phyloP scores from a whole-genome alignment of 805 yeast species.

The Candida ovalis region DNA sequence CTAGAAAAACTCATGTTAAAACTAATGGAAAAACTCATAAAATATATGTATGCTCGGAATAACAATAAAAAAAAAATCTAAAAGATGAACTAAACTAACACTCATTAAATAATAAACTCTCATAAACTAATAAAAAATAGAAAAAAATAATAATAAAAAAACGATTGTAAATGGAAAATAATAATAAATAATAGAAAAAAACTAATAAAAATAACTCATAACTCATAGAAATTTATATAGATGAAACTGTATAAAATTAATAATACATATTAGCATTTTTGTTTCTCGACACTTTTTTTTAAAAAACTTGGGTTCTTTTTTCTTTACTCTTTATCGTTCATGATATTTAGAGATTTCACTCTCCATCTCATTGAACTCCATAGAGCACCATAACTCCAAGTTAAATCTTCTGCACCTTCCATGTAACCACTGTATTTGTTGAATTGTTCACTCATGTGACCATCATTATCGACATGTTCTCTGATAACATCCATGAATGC shows the following conservation, averaged over 20 bases:
- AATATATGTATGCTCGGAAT: neutral
- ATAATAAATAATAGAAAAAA: too few species aligned
- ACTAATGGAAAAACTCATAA: neutral
- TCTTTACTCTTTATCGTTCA: conserved; percentile 13
- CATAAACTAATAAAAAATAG: neutral
- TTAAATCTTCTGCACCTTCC: conserved; percentile 83
- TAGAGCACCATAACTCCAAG: conserved; percentile 87
- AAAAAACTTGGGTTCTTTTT: neutral
- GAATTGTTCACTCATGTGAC: conserved; percentile 86
- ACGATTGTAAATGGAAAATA: neutral
- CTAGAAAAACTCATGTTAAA: neutral
- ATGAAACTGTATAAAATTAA: neutral
- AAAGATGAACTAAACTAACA: neutral
- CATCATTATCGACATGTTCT: conserved; percentile 59
- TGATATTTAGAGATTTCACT: conserved; percentile 33
- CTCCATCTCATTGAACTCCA: conserved; percentile 71
- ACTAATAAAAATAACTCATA: neutral
- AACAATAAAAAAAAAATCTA: neutral
- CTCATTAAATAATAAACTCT: neutral
- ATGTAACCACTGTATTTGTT: conserved; percentile 75
- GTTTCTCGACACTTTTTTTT: too few species aligned
- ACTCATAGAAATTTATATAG: neutral
- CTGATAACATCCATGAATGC: conserved; percentile 59
- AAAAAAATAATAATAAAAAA: neutral
- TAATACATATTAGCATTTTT: neutral